These are phyloP conservation scores for Stephania japonica DNA, from an alignment of 164 flowering plant species.

Conservation along the genomic window DNA sequence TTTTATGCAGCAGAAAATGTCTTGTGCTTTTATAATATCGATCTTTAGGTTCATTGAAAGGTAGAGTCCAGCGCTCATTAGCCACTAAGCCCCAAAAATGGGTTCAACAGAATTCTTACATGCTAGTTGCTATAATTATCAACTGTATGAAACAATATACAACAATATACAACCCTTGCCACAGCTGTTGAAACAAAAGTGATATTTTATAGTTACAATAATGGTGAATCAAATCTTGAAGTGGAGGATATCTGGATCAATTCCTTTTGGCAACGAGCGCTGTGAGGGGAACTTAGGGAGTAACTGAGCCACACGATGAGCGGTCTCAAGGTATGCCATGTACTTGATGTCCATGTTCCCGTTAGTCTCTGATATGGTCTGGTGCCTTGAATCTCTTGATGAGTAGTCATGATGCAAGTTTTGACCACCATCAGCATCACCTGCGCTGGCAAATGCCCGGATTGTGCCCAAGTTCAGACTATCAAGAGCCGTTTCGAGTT, in stretches of 20 bases:
- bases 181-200: background rate
- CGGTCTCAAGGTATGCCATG: constrained; percentile 38
- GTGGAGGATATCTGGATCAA: constrained; percentile 32
- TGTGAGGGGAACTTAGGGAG: constrained; percentile 50
- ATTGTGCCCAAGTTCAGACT: constrained; percentile 8
- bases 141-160: background rate
- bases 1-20: background rate
- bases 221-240: constrained; percentile 32
- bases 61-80: background rate
- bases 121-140: background rate
- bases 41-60: background rate
- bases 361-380: too few relatives aligned
- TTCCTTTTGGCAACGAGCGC: constrained; percentile 31
- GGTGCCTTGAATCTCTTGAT: background rate
- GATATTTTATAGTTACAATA: too few relatives aligned
- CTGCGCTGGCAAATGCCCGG: background rate
- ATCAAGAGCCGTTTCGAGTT: background rate
- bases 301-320: constrained; percentile 32
- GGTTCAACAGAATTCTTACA: too few relatives aligned
- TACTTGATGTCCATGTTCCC: constrained; percentile 15
- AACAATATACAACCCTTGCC: background rate
- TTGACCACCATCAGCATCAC: background rate
- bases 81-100: background rate
- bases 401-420: background rate
- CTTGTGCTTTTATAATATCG: background rate